A percentile compares a stretch with the other conserved stretches of the same genome.
Evolutionary conservation across 129 eudicot genomes (phyloP).

Genomic region (Deinandra increscens): DNA sequence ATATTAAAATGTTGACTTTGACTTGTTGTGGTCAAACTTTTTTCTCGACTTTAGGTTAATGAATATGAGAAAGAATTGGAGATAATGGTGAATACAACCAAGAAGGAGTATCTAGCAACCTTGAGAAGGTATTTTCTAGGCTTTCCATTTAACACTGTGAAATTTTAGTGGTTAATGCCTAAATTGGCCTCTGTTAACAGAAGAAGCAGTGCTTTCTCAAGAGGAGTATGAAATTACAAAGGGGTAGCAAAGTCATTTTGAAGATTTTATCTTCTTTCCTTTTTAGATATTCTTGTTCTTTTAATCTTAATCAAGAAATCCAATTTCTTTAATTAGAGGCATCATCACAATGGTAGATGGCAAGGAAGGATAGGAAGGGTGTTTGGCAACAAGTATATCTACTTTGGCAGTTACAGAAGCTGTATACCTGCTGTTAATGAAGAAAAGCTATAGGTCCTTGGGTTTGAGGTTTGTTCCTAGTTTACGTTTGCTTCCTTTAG

Average conservation of each 20-base stretch:
- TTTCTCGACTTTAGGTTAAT: slow-evolving; percentile 35
- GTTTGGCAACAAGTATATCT: slow-evolving; percentile 75
- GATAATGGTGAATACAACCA: slow-evolving; percentile 66
- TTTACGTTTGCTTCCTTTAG: background rate
- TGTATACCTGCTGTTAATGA: slow-evolving; percentile 73
- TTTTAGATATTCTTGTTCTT: background rate
- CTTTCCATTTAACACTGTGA: background rate
- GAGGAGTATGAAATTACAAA: slow-evolving; percentile 83
- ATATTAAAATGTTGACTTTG: background rate
- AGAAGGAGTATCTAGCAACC: slow-evolving; percentile 78
- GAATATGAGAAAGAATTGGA: slow-evolving; percentile 70
- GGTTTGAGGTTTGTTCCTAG: slow-evolving; percentile 69
- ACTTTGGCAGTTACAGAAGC: slow-evolving; percentile 79
- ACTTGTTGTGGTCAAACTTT: background rate
- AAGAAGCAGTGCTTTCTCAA: slow-evolving; percentile 84
- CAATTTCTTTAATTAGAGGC: slow-evolving; percentile 41
- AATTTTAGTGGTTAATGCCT: background rate
- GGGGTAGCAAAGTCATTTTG: slow-evolving; percentile 74
- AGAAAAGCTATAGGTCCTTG: slow-evolving; percentile 69
- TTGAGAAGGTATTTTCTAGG: slow-evolving; percentile 55
- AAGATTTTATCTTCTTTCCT: background rate
- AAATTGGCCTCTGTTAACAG: slow-evolving; percentile 31
- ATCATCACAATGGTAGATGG: slow-evolving; percentile 88
- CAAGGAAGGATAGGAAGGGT: slow-evolving; percentile 93
- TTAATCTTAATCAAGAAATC: background rate